phyloP scores from a whole-genome alignment of 805 yeast species.

The Kluyveromyces lactis region DNA sequence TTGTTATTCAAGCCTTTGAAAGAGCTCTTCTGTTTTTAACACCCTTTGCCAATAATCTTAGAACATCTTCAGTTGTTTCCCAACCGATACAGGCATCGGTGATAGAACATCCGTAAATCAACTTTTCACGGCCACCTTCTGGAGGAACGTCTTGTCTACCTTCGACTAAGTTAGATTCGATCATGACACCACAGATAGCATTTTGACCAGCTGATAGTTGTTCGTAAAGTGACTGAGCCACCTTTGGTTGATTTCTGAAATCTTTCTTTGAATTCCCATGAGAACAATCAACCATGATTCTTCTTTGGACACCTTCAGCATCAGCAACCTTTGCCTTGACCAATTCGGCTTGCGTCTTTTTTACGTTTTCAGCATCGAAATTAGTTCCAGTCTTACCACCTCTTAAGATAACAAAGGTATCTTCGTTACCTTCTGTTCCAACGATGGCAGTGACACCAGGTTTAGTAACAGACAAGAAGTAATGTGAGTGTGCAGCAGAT shows the following conservation, averaged over 20 bases:
- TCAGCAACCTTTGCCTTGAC: constrained; percentile 40
- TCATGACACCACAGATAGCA: constrained; percentile 88
- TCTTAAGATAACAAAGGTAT: constrained; percentile 84
- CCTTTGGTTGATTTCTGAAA: constrained; percentile 88
- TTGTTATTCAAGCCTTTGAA: constrained; percentile 13
- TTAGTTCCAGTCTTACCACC: constrained; percentile 95
- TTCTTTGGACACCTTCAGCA: constrained; percentile 37
- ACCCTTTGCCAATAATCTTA: constrained; percentile 66
- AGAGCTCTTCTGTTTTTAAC: constrained; percentile 65
- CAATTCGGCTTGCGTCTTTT: constrained; percentile 54
- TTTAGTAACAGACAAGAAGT: constrained; percentile 89
- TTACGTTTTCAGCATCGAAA: constrained; percentile 69
- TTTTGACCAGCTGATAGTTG: constrained; percentile 72
- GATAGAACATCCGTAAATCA: constrained; percentile 88
- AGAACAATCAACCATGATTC: constrained; percentile 95
- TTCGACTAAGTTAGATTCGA: constrained; percentile 83
- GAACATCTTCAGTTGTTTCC: constrained; percentile 71
- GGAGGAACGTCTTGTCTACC: constrained; percentile 91
- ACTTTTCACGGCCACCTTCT: constrained; percentile 60
- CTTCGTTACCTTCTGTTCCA: constrained; percentile 88
- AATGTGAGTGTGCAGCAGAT: constrained; percentile 90
- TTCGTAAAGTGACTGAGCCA: constrained; percentile 65
- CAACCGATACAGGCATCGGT: constrained; percentile 97
- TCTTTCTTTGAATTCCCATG: constrained; percentile 93
- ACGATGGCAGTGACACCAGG: constrained; percentile 96